These are phyloP conservation scores for Ophiocordyceps sinensis DNA, from an alignment of 2,329 filamentous ascomycete species.

Conservation along the genomic window DNA sequence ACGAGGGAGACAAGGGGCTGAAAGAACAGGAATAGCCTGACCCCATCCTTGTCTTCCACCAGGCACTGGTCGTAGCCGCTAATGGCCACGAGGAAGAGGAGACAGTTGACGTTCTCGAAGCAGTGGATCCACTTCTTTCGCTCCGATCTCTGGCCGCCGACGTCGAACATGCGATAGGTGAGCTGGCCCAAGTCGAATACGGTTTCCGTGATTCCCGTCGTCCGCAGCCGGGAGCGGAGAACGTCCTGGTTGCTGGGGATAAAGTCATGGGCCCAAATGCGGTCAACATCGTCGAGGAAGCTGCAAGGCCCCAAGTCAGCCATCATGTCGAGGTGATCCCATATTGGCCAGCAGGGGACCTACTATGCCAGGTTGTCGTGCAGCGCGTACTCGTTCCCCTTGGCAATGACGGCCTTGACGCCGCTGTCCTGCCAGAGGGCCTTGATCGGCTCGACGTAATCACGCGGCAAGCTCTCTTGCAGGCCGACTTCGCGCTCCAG, in stretches of 20 bases:
- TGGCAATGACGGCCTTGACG: slow-evolving; percentile 74
- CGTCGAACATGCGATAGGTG: slow-evolving; percentile 95
- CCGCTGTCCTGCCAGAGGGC: slow-evolving; percentile 71
- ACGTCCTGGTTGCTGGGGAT: slow-evolving; percentile 93
- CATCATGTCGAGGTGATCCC: background rate
- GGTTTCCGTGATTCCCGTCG: slow-evolving; percentile 92
- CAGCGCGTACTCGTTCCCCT: slow-evolving; percentile 91
- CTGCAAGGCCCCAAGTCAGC: slow-evolving; percentile 24
- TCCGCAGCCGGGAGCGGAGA: slow-evolving; percentile 91
- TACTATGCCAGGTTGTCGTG: slow-evolving; percentile 95
- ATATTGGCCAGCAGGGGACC: slow-evolving; percentile 17
- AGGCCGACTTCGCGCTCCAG: slow-evolving; percentile 70
- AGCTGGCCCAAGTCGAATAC: slow-evolving; percentile 90
- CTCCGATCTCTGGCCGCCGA: slow-evolving; percentile 88
- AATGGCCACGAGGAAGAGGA: slow-evolving; percentile 91
- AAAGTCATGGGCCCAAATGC: slow-evolving; percentile 82
- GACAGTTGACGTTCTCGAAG: slow-evolving; percentile 95
- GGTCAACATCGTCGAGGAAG: slow-evolving; percentile 91
- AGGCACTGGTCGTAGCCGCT: slow-evolving; percentile 94
- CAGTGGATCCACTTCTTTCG: slow-evolving; percentile 99
- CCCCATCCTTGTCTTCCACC: slow-evolving; percentile 71
- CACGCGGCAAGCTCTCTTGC: slow-evolving; percentile 64
- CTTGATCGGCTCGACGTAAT: slow-evolving; percentile 71
- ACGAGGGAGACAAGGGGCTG: background rate
- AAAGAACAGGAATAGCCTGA: background rate